Evolutionary conservation across 2,329 filamentous ascomycete species (phyloP).

Genomic region (Hymenoscyphus infarciens): DNA sequence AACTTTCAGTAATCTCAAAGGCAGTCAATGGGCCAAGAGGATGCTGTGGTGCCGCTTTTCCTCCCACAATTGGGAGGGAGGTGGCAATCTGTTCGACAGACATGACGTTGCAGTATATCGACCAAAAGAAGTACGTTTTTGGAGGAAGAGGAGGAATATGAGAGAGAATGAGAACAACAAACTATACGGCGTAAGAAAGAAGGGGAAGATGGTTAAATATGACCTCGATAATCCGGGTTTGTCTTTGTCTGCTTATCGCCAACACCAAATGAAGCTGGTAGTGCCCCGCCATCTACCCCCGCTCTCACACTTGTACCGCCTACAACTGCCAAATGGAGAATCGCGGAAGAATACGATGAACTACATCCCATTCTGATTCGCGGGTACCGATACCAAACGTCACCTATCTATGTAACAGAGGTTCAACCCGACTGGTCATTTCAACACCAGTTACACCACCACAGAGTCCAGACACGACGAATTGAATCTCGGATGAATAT

Average conservation of each 20-base stretch:
- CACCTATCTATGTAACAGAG: not conserved
- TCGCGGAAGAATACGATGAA: not conserved
- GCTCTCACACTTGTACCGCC: not conserved
- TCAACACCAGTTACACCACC: no score
- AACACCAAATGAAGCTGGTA: not conserved
- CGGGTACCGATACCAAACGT: not conserved
- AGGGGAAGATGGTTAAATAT: not conserved
- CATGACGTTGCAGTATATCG: slow-evolving; percentile 14
- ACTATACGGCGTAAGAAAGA: not conserved
- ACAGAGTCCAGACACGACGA: no score
- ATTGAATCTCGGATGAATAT: not conserved
- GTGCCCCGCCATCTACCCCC: not conserved
- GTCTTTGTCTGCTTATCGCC: slow-evolving; percentile 1
- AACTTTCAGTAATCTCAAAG: slow-evolving; percentile 52
- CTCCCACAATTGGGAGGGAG: slow-evolving; percentile 28
- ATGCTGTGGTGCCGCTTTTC: slow-evolving; percentile 39
- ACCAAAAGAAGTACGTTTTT: not conserved
- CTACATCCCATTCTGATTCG: slow-evolving; percentile 1
- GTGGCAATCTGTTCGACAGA: slow-evolving; percentile 26
- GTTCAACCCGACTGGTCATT: not conserved
- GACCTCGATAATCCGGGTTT: not conserved
- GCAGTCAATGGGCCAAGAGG: slow-evolving; percentile 57
- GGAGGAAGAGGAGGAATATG: not conserved
- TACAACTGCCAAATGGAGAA: not conserved
- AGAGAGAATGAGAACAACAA: not conserved